Evolutionary conservation across 2,329 filamentous ascomycete species (phyloP), one percentile per base, ranked within the genome.

Genomic region (Fusarium robinianum): DNA sequence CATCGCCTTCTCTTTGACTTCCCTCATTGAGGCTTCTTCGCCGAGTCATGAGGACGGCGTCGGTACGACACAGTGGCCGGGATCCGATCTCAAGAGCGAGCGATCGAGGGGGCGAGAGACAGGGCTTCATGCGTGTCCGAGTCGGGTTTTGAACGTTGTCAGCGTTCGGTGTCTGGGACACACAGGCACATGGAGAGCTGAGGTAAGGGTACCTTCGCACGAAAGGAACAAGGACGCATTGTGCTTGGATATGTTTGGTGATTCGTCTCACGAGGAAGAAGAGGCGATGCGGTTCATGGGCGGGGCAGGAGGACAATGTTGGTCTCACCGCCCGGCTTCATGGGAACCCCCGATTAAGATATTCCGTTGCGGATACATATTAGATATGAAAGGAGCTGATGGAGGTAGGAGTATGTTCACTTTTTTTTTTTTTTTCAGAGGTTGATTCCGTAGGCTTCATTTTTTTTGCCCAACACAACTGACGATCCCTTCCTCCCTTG

Each of bases 41-140:
- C 47, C 51, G 36, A 55, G 47, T 55, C 51, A 55, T 55, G 47
- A 52, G 47, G 32, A 41, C 43, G 29, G 33, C 29, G 33, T 14
- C 43, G 44, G 51, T 55, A 29, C 51, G 37, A 55, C 51, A 37
- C 26, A 14, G 25, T 34, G 39, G 27, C 43, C 43, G 36, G 22
- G 14, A 17, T 24, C 18, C n/a, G n/a, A n/a, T n/a, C n/a, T n/a
- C n/a, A n/a, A n/a, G 18, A 27, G 23, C 23, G 39, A 39, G 29
- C 35, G 30, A 42, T 29, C 33, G 47, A 40, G 30, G 23, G 40
- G 32, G 12, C 35, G 39, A n/a, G n/a, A n/a, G n/a, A n/a, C n/a
- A n/a, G n/a, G n/a, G n/a, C n/a, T 25, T 31, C 33, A 41, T 42
- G 40, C 27, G 22, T 44, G 27, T 27, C 49, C 22, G 41, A 34